phyloP scores from a whole-genome alignment of 768 basidiomycete species.

The Dentipellis fragilis region DNA sequence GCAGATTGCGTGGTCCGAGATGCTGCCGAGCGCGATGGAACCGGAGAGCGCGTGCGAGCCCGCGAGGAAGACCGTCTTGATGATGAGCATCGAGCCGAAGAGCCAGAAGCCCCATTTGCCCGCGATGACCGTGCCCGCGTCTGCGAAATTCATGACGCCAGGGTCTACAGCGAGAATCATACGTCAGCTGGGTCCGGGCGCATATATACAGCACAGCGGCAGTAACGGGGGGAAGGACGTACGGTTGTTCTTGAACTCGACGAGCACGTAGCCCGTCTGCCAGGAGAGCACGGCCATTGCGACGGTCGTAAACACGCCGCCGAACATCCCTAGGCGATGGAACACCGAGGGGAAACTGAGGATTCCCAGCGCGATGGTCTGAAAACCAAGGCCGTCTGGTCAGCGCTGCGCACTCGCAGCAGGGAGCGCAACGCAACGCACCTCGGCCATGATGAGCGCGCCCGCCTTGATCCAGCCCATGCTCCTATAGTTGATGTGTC shows the following conservation, averaged over 20 bases:
- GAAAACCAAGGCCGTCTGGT: not conserved
- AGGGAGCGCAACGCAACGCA: not conserved
- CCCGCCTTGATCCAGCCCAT: not conserved
- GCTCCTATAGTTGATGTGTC: not conserved
- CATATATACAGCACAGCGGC: not conserved
- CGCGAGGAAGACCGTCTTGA: not conserved
- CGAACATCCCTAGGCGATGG: not conserved
- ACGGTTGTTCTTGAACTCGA: slow-evolving; percentile 2
- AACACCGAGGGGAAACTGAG: not conserved
- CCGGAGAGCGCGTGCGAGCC: slow-evolving; percentile 1
- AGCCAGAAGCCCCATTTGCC: slow-evolving; percentile 1
- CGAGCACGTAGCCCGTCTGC: slow-evolving; percentile 2
- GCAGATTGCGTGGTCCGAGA: not conserved
- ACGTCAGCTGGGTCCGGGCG: no score
- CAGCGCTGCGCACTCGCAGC: not conserved
- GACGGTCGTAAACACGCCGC: not conserved
- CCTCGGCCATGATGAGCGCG: slow-evolving; percentile 6
- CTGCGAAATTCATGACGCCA: slow-evolving; percentile 1
- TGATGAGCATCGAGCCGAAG: not conserved
- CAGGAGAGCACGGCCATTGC: not conserved
- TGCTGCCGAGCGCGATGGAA: not conserved
- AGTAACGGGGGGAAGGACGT: no score
- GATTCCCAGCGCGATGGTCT: slow-evolving; percentile 2
- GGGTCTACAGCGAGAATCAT: not conserved
- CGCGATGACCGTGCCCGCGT: not conserved